Evolutionary conservation across 116 monocot genomes (phyloP), one percentile per base, ranked within the genome.

Genomic region (Trichopus zeylanicus): DNA sequence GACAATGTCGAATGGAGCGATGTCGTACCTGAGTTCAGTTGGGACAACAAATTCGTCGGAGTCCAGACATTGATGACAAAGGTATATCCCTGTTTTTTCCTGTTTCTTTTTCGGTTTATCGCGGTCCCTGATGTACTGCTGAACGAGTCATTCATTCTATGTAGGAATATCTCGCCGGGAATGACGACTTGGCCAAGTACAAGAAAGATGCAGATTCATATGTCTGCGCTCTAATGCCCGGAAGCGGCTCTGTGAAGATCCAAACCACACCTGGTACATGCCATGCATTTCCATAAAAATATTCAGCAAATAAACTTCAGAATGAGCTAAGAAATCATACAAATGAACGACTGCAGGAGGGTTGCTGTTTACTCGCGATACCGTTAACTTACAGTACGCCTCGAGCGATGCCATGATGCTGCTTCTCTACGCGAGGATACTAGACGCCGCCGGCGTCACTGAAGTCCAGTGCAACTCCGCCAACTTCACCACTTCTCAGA

Each of bases 331-430:
- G n/a, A n/a, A n/a, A n/a, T n/a, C n/a, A n/a, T n/a, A n/a, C n/a
- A n/a, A n/a, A n/a, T n/a, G n/a, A n/a, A n/a, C n/a, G n/a, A n/a
- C 3, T 64, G 53, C 47, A 84, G 80, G 84, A 30, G 84, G 80
- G 26, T 80, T 80, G 28, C 58, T 85, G 6, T 80, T 56, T 56
- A 80, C 72, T 22, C 80, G 73, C 6, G 84, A 85, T 56, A 15
- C 65, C 6, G 69, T 70, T 3, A 85, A 85, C 56, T 46, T 75
- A 11, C 80, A 84, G 29, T 78, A 78, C 29, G 75, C 38, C 10
- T n/a, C 64, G 0, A 73, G 64, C 34, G 73, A 73, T 38, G 27
- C 73, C 34, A 16, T 78, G 26, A 21, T 69, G 9, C 61, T 78
- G 31, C 68, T 73, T 48, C 25, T 32, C 63, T 73, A 73, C 53